Conservation (phyloP, 768 basidiomycete genomes). For the Boletus fagicola region DNA sequence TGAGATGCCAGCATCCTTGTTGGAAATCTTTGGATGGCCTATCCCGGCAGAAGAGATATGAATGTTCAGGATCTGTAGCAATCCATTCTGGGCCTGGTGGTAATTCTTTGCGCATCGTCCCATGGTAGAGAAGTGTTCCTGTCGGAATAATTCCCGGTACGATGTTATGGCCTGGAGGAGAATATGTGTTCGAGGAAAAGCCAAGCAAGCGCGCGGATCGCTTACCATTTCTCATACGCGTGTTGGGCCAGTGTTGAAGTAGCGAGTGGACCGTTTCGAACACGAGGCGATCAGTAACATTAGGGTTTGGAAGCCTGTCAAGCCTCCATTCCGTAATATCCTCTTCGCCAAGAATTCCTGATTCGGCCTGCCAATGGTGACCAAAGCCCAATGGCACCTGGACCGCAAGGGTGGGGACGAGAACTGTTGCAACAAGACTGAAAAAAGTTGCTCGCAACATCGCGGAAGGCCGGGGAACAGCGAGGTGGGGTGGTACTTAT, state of each 20-base stretch:
- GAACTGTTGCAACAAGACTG: not conserved
- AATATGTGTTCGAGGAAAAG: conserved; percentile 15
- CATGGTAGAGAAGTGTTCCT: conserved; percentile 40
- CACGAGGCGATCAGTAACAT: conserved; percentile 27
- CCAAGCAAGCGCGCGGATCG: not conserved
- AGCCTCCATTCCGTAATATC: conserved; percentile 22
- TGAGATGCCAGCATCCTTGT: conserved; percentile 19
- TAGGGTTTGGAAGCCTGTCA: conserved; percentile 20
- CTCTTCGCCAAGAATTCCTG: not conserved
- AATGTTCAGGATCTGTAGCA: conserved; percentile 37
- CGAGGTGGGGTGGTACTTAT: too few relatives aligned
- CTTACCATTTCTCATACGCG: conserved; percentile 45
- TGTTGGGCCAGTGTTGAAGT: conserved; percentile 47
- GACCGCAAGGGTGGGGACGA: not conserved
- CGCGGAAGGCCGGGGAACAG: not conserved
- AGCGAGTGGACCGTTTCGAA: conserved; percentile 28
- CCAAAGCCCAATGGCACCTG: conserved; percentile 11
- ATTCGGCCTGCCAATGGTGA: not conserved
- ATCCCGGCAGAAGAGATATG: conserved; percentile 37
- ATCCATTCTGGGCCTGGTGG: conserved; percentile 35
- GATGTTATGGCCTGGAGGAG: conserved; percentile 19
- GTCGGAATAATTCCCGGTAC: conserved; percentile 35
- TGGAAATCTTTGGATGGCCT: not conserved
- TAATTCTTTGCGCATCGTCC: conserved; percentile 13
- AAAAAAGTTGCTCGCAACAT: conserved; percentile 3